Conservation (phyloP, 2,329 filamentous ascomycete species). For the Alternaria atra region DNA sequence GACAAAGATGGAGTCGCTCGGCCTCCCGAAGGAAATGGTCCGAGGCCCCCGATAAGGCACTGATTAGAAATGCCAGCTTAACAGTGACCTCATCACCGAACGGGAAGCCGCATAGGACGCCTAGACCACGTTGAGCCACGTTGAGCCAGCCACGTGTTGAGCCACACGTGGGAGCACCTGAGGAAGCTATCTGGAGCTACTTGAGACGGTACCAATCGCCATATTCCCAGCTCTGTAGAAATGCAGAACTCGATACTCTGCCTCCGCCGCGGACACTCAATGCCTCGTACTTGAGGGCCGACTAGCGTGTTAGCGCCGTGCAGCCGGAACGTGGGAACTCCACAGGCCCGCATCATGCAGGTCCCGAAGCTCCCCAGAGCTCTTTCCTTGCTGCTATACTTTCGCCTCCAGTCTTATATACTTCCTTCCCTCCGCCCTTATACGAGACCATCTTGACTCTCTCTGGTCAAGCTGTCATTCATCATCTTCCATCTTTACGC, state of each 20-base stretch:
- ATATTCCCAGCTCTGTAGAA: background rate
- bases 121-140: constrained; percentile 13
- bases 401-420: background rate
- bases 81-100: constrained; percentile 30
- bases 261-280: background rate
- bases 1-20: constrained; percentile 14
- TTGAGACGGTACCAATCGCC: background rate
- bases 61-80: constrained; percentile 38
- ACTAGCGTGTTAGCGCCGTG: constrained; percentile 8
- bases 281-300: background rate
- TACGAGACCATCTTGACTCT: background rate
- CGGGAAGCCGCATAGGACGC: constrained; percentile 12
- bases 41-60: constrained; percentile 29
- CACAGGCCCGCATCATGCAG: constrained; percentile 24
- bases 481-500: constrained; percentile 1
- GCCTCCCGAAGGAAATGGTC: constrained; percentile 20
- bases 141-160: constrained; percentile 13
- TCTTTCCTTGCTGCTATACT: constrained; percentile 2
- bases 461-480: background rate
- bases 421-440: background rate
- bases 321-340: constrained; percentile 15
- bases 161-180: constrained; percentile 1
- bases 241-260: background rate
- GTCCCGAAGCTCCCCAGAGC: constrained; percentile 23
- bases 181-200: background rate